Conservation (phyloP, 768 basidiomycete species). For the Tubosaeta sp. region DNA sequence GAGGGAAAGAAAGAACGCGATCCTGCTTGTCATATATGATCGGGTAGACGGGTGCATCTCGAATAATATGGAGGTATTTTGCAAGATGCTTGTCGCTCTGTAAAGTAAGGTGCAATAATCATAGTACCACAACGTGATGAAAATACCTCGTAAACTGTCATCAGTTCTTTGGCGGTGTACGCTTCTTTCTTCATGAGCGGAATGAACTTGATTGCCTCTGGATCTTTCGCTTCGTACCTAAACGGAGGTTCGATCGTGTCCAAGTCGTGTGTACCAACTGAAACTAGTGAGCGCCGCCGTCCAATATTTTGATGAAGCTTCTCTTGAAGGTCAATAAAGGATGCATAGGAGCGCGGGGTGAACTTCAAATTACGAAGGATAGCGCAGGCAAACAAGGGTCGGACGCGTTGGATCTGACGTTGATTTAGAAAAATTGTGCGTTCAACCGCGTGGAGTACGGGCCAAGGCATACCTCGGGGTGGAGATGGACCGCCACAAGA, state of each 20-base stretch:
- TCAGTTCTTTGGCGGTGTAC: constrained; percentile 86
- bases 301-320: constrained; percentile 97
- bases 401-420: constrained; percentile 67
- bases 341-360: constrained; percentile 83
- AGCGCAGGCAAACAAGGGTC: constrained; percentile 89
- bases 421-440: background rate
- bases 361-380: constrained; percentile 88
- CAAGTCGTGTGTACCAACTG: constrained; percentile 97
- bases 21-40: constrained; percentile 93
- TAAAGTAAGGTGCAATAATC: background rate
- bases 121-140: background rate
- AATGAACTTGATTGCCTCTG: constrained; percentile 86
- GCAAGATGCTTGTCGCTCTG: constrained; percentile 91
- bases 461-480: constrained; percentile 57
- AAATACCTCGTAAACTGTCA: constrained; percentile 86
- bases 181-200: constrained; percentile 77
- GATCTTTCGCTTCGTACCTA: constrained; percentile 76
- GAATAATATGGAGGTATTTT: constrained; percentile 87
- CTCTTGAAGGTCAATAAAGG: constrained; percentile 99
- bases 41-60: constrained; percentile 93
- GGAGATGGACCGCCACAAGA: constrained; percentile 63
- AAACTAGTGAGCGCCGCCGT: constrained; percentile 82
- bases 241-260: constrained; percentile 87
- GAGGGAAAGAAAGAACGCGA: constrained; percentile 92
- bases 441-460: background rate